Percentiles rank a stretch among this genome's conserved stretches.
Conservation (phyloP, 371 early-diverging fungal genomes). For the Fennellomyces sp. region DNA sequence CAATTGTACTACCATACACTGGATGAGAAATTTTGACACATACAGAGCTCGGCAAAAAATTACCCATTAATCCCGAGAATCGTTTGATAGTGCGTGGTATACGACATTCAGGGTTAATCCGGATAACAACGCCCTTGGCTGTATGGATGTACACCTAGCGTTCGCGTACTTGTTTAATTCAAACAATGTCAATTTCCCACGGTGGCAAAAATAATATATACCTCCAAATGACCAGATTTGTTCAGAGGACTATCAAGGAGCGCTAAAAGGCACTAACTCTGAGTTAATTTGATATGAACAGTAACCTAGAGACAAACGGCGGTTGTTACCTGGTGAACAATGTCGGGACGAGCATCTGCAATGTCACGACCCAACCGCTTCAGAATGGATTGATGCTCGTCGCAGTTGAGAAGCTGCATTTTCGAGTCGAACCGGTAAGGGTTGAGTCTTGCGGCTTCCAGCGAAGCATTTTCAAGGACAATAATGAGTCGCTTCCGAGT, state of each 20-base stretch:
- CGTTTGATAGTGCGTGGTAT: constrained; percentile 98
- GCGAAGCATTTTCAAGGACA: constrained; percentile 86
- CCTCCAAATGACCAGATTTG: constrained; percentile 93
- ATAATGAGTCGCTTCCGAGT: constrained; percentile 67
- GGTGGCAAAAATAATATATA: no score
- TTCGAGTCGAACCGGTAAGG: constrained; percentile 78
- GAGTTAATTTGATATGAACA: no score
- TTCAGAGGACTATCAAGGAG: constrained; percentile 98
- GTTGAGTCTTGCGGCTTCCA: constrained; percentile 89
- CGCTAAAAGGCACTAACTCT: constrained; percentile 91
- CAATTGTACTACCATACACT: constrained; percentile 86
- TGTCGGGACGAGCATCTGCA: constrained; percentile 93
- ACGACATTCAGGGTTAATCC: constrained; percentile 95
- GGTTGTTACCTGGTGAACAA: constrained; percentile 88
- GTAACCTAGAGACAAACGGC: no score
- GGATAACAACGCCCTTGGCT: constrained; percentile 91
- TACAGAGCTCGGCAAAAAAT: neutral
- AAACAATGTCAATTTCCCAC: no score
- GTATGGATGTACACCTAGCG: constrained; percentile 90
- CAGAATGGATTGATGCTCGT: constrained; percentile 92
- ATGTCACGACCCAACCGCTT: constrained; percentile 83
- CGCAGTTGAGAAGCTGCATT: constrained; percentile 94
- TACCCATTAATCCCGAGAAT: constrained; percentile 95
- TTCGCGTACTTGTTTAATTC: no score
- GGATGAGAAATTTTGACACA: constrained; percentile 16